Evolutionary conservation across 129 eudicot species (phyloP), one percentile per base, ranked within the genome.

Genomic region (Heracleum sosnowskyi): DNA sequence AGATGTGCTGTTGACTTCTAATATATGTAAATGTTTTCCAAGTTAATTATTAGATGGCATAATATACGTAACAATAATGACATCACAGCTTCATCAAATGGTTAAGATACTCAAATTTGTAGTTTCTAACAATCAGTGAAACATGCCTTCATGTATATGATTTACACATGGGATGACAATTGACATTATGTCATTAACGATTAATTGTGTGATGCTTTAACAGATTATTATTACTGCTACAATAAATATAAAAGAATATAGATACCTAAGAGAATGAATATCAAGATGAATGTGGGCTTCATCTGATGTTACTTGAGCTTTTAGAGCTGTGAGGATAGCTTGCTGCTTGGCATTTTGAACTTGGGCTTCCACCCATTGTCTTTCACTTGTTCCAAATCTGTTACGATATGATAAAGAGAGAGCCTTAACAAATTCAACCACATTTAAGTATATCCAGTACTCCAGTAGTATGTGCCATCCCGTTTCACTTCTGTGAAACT

Each of bases 331-430:
- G n/a, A 96, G 91, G 79, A 90, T 85, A 63, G 99, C 97, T 89
- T 96, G 99, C 83, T 96, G 99, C 82, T 96, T 96, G 45, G 99
- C 93, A 85, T 96, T 96, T 88, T 96, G 97, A 79, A 96, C 99
- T 87, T 96, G 99, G 64, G 99, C 99, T 85, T 92, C 99, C 26
- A 96, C 97, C 99, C 99, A 92, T 76, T 96, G 99, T 79, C 91
- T 90, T 87, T 96, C 99, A 84, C 99, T 96, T 13, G 97, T 90
- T 31, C 97, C 99, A 86, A 92, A 96, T 80, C 99, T 96, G 89
- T 45, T 76, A 57, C 53, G 31, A 37, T 10, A 39, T 73, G 22
- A 64, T 64, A 1, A 64, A 64, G n/a, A 29, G 20, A 64, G 22
- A 29, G 22, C 9, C 34, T 4, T 64, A 11, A 64, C 37, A 64